Base-by-base conservation (phyloP, 305 asterid species). In the Fraxinus angustifolia region DNA sequence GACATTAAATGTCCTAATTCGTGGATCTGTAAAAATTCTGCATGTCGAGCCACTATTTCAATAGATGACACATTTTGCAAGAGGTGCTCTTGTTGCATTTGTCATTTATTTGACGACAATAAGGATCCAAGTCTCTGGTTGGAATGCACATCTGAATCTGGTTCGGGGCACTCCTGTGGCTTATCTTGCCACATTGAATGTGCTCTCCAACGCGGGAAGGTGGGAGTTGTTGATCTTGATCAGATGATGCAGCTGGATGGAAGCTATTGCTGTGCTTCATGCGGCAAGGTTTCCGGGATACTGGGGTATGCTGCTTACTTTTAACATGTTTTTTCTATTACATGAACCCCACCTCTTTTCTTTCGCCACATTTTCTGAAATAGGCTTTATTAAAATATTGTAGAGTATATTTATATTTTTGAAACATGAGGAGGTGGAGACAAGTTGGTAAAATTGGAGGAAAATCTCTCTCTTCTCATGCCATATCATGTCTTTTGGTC, bases 71-170 rank as follows among this genome's bases (percentile, higher is more conserved):
- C 92, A 79, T 94, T 94, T 85, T 93, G 97, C 89, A 94, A 88
- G 90, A 92, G 98, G 88, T 95, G 98, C 87, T 95, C 98, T 76
- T 93, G 98, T 84, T 95, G 98, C 86, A 91, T 92, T 60, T 95
- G 97, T 73, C 97, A 93, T 89, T 86, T 86, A 79, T 95, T 91
- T 86, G 98, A 95, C 78, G 98, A 93, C 84, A 92, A 92, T 87
- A 93, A 95, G 89, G 98, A 93, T 91, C 97, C 97, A 11, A 95
- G 98, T 86, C 95, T 95, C 86, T 93, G 97, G 97, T 81, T 93
- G 89, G 93, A 92, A 82, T 95, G 97, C 88, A 78, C 88, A 36
- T 93, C 97, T 81, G 94, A 93, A 84, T 86, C 94, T 77, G 91
- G 90, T 75, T 81, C 78, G 45, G 95, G 90, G 70, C 93, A 92